Percentiles rank a stretch among this genome's conserved stretches.
Evolutionary conservation across 2,329 filamentous ascomycete genomes (phyloP).

Genomic region (Cercospora sesami): DNA sequence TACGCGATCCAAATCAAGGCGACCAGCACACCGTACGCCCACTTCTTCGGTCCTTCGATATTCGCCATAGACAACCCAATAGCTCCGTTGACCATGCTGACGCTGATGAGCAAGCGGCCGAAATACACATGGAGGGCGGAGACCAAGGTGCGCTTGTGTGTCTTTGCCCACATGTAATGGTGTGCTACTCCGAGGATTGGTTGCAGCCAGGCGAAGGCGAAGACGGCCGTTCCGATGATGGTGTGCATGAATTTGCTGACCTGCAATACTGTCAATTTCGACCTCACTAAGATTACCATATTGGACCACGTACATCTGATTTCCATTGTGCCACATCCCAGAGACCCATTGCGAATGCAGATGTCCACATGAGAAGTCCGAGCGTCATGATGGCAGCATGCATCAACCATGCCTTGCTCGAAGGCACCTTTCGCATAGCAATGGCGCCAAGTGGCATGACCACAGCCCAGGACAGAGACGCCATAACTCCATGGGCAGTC

Average conservation of each 20-base stretch:
- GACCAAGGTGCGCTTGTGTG: constrained; percentile 47
- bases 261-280: background rate
- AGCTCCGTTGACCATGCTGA: constrained; percentile 60
- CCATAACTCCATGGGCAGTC: constrained; percentile 45
- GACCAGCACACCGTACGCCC: constrained; percentile 52
- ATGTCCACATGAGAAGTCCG: constrained; percentile 50
- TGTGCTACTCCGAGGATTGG: constrained; percentile 55
- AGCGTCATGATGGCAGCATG: constrained; percentile 52
- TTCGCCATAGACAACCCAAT: constrained; percentile 54
- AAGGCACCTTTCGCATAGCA: constrained; percentile 46
- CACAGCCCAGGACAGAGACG: constrained; percentile 47
- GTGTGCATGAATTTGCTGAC: constrained; percentile 32
- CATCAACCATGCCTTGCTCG: constrained; percentile 45
- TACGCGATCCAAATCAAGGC: constrained; percentile 32
- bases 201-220: constrained; percentile 36
- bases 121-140: constrained; percentile 42
- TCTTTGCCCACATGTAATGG: constrained; percentile 53
- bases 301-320: background rate
- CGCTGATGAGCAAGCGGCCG: constrained; percentile 44
- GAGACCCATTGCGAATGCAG: constrained; percentile 54
- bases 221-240: constrained; percentile 12
- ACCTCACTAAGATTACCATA: background rate
- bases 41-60: constrained; percentile 37
- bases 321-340: constrained; percentile 42
- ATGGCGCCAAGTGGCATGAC: constrained; percentile 48